phyloP scores from a whole-genome alignment of 2,329 filamentous ascomycete genomes.

The Juglanconis juglandina region DNA sequence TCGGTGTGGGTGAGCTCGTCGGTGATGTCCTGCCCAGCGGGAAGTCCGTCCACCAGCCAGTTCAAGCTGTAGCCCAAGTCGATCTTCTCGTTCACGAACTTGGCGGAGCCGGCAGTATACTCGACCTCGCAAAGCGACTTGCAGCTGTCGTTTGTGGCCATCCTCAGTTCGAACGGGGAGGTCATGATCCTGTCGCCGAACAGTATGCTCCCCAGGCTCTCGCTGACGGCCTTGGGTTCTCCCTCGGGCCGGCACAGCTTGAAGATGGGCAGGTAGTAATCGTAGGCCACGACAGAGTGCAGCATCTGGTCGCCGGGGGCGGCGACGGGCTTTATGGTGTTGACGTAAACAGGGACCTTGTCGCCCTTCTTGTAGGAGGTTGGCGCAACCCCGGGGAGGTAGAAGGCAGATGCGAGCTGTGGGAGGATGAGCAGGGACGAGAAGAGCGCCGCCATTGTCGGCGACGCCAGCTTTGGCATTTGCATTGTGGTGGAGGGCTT shows the following conservation, averaged over 20 bases:
- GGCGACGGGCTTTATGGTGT: constrained; percentile 83
- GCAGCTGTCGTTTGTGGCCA: constrained; percentile 85
- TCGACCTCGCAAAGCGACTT: constrained; percentile 70
- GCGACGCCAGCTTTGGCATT: constrained; percentile 41
- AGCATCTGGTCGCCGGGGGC: constrained; percentile 74
- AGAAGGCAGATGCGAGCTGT: constrained; percentile 70
- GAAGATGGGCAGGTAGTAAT: constrained; percentile 89
- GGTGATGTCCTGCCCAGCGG: constrained; percentile 77
- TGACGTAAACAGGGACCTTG: constrained; percentile 83
- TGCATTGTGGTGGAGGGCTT: constrained; percentile 36
- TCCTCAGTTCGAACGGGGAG: constrained; percentile 86
- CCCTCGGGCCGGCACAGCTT: constrained; percentile 80
- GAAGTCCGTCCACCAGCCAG: constrained; percentile 92
- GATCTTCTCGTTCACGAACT: constrained; percentile 82
- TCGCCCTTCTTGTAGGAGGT: constrained; percentile 83
- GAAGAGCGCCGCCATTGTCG: constrained; percentile 45
- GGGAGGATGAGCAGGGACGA: constrained; percentile 49
- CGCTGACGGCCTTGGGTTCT: constrained; percentile 75
- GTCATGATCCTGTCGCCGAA: constrained; percentile 97
- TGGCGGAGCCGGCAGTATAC: constrained; percentile 62
- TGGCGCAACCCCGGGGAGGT: constrained; percentile 91
- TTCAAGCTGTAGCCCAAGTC: constrained; percentile 86
- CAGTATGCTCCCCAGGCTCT: constrained; percentile 90
- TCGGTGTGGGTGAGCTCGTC: constrained; percentile 73
- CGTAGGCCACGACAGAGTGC: constrained; percentile 90